Evolutionary conservation across 202 grass and related monocot genomes (phyloP).

Genomic region (Tripidium arundinaceum): DNA sequence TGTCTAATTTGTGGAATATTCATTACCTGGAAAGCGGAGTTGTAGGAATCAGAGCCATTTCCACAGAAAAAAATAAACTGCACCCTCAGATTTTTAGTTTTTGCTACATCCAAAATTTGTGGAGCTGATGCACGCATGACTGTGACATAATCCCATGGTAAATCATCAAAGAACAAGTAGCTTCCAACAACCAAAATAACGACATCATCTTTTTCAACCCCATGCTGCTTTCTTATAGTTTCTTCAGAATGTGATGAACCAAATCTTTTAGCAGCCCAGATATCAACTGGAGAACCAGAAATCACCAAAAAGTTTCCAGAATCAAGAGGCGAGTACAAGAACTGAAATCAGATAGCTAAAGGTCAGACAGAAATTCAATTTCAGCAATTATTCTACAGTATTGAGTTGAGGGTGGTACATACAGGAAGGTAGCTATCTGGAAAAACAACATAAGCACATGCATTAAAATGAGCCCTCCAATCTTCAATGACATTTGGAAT

Average conservation of each 20-base stretch:
- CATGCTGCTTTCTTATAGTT: slow-evolving; percentile 52
- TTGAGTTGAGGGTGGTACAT: slow-evolving; percentile 31
- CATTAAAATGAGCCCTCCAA: slow-evolving; percentile 78
- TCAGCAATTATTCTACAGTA: slow-evolving; percentile 26
- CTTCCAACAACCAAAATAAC: slow-evolving; percentile 76
- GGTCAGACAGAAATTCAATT: slow-evolving; percentile 37
- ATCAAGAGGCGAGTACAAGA: slow-evolving; percentile 74
- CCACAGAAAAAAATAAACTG: slow-evolving; percentile 77
- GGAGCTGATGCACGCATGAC: slow-evolving; percentile 59
- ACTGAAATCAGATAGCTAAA: slow-evolving; percentile 51
- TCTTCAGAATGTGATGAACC: slow-evolving; percentile 45
- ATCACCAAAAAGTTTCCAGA: slow-evolving; percentile 86
- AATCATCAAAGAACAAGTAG: slow-evolving; percentile 77
- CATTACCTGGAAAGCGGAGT: slow-evolving; percentile 74
- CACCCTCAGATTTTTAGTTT: slow-evolving; percentile 46
- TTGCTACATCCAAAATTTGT: slow-evolving; percentile 56
- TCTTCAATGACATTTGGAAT: slow-evolving; percentile 65
- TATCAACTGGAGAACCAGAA: slow-evolving; percentile 70
- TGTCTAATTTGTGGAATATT: slow-evolving; percentile 18
- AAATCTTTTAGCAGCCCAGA: slow-evolving; percentile 57
- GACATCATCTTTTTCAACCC: slow-evolving; percentile 56
- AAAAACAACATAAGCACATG: slow-evolving; percentile 77
- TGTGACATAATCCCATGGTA: slow-evolving; percentile 70
- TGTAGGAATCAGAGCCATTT: slow-evolving; percentile 60
- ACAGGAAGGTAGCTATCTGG: slow-evolving; percentile 87